phyloP scores from a whole-genome alignment of 345 rosid genomes.

The Euclidium syriacum region DNA sequence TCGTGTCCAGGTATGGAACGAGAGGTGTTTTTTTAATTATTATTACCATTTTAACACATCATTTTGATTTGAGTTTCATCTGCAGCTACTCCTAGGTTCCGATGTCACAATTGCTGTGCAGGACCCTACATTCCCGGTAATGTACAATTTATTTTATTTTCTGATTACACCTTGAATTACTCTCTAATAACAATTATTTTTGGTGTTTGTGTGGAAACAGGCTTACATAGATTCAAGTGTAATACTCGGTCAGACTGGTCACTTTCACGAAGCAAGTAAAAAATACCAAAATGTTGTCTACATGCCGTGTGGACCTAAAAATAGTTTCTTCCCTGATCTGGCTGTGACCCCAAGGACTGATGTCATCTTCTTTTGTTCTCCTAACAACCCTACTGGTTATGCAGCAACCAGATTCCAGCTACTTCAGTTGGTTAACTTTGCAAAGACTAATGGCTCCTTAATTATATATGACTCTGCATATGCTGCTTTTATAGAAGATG shows the following conservation, averaged over 20 bases:
- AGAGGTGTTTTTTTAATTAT: neutral
- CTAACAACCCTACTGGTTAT: constrained; percentile 85
- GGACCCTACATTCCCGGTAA: constrained; percentile 64
- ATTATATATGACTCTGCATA: constrained; percentile 76
- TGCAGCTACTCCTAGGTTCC: constrained; percentile 54
- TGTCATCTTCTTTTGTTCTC: constrained; percentile 89
- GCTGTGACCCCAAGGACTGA: constrained; percentile 50
- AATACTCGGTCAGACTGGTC: constrained; percentile 70
- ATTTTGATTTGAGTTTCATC: constrained; percentile 8
- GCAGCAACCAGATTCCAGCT: constrained; percentile 61
- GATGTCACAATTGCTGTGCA: constrained; percentile 49
- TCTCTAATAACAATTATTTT: too few species aligned
- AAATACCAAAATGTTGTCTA: constrained; percentile 60
- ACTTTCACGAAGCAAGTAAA: constrained; percentile 43
- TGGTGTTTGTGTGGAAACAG: too few species aligned
- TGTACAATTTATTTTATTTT: neutral
- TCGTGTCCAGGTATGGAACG: constrained; percentile 47
- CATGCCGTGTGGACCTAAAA: constrained; percentile 54
- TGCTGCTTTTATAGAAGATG: constrained; percentile 61
- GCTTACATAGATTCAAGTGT: constrained; percentile 77
- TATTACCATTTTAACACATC: neutral
- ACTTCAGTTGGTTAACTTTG: constrained; percentile 57
- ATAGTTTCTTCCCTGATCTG: constrained; percentile 67
- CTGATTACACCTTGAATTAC: neutral
- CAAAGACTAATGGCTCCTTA: constrained; percentile 71